Base-by-base conservation (phyloP, 371 early-diverging fungal genomes). In the Mortierella sp. region DNA sequence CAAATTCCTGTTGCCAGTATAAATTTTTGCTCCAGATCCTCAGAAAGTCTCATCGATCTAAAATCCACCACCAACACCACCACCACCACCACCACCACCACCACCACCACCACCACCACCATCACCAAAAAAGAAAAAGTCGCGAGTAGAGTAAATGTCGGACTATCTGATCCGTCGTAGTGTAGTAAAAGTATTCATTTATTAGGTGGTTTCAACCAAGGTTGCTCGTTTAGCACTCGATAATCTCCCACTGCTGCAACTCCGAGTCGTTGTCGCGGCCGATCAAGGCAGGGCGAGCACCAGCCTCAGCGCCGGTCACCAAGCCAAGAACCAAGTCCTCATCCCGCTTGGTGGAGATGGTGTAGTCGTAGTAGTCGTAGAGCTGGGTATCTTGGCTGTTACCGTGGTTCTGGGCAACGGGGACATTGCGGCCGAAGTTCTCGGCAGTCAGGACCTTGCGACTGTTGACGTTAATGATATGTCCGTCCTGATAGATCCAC, bases 311-410 rank as follows among this genome's bases (percentile, higher is more conserved):
- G 48, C 43, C 5, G 0, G 4, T n/a, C 21, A 37, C 7, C 44
- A 57, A 50, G 28, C 72, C 72, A 37, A 71, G 5, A 66, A 71
- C 72, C 37, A 65, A 50, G 51, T 71, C 66, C 1, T 65, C 66
- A 15, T 71, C 19, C 1, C 16, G 61, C 21, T 26, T 18, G 44
- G 56, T 18, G n/a, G 56, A 60, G 72, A 71, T 65, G 46, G 72
- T 71, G 62, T 60, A 61, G 60, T 65, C 72, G 16, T 71, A 28
- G 29, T 65, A 65, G 19, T 71, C 72, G 57, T 37, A 64, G 0
- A 16, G 16, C 43, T 71, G 71, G 28, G 60, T 57, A 0, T 45
- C 57, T 16, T 25, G 15, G 29, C 29, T 4, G 23, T 21, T 4
- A 21, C 4, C 12, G 0, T 2, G 56, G 29, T 46, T 25, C 57